A percentile compares a stretch with the other conserved stretches of the same genome.
phyloP scores from a whole-genome alignment of 140 eudicot genomes.

The Oenanthe javanica region DNA sequence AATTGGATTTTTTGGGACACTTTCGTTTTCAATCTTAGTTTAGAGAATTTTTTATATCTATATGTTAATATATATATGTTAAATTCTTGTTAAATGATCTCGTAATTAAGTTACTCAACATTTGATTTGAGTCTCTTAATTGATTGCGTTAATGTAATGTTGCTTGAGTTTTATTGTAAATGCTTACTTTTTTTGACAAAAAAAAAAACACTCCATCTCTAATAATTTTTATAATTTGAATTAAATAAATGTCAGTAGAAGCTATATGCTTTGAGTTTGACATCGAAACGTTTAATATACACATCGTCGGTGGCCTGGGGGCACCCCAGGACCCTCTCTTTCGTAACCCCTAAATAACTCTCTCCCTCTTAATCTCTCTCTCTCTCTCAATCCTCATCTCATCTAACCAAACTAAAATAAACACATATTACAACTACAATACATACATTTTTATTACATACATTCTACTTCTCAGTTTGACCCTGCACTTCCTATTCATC shows the following conservation, averaged over 20 bases:
- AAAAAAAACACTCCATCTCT: no score
- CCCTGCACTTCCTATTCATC: not conserved
- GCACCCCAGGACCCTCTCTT: not conserved
- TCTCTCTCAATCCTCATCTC: constrained; percentile 2
- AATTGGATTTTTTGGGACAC: no score
- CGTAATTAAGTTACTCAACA: no score
- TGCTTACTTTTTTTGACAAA: no score
- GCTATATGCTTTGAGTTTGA: not conserved
- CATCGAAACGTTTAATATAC: not conserved
- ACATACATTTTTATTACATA: not conserved
- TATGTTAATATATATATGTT: no score
- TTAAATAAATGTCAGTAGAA: not conserved
- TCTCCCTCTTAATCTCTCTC: not conserved
- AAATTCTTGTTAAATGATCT: no score
- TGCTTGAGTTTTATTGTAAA: no score
- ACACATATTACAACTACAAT: not conserved
- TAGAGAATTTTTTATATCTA: no score
- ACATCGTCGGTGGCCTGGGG: not conserved
- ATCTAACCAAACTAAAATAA: not conserved
- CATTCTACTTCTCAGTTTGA: not conserved
- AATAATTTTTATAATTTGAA: no score
- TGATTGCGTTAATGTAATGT: no score
- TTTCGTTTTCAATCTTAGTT: no score
- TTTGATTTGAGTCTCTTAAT: no score
- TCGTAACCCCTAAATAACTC: constrained; percentile 6